A percentile compares a stretch with the other conserved stretches of the same genome.
These are phyloP conservation scores for Hericium rajendrae DNA, from an alignment of 768 basidiomycete species.

Conservation along the genomic window DNA sequence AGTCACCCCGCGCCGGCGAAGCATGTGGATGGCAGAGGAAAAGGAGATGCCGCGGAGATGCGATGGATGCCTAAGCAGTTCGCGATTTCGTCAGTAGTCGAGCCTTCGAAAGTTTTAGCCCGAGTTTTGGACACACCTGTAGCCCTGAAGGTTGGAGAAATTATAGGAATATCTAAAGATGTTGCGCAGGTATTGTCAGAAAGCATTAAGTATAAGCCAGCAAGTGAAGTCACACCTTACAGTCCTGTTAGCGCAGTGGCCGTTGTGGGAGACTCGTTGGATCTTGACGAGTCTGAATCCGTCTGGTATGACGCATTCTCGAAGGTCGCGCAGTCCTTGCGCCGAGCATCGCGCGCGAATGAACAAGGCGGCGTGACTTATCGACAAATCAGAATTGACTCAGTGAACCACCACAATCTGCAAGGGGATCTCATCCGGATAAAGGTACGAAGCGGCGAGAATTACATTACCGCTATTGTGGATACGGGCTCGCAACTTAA, in stretches of 20 bases:
- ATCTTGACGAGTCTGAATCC: not conserved
- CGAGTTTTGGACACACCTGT: not conserved
- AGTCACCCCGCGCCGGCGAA: too few relatives aligned
- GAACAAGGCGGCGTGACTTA: not conserved
- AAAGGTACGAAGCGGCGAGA: not conserved
- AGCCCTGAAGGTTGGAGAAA: not conserved
- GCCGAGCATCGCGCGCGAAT: not conserved
- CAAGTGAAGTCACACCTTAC: not conserved
- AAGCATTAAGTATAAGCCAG: not conserved
- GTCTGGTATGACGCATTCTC: not conserved
- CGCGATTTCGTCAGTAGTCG: not conserved
- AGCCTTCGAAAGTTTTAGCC: not conserved
- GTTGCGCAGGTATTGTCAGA: not conserved
- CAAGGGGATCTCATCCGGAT: not conserved
- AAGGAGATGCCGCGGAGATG: too few relatives aligned
- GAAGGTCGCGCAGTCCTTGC: not conserved
- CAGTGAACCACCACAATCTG: not conserved
- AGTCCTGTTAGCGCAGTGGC: not conserved
- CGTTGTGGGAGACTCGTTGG: not conserved
- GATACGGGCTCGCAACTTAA: not conserved
- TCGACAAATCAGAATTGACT: not conserved
- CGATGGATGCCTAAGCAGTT: not conserved
- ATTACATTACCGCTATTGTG: not conserved
- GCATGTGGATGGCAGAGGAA: too few relatives aligned
- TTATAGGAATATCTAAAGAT: not conserved